These are phyloP conservation scores for Xanthoparmelia taractica DNA, from an alignment of 495 filamentous ascomycete genomes.

Conservation along the genomic window DNA sequence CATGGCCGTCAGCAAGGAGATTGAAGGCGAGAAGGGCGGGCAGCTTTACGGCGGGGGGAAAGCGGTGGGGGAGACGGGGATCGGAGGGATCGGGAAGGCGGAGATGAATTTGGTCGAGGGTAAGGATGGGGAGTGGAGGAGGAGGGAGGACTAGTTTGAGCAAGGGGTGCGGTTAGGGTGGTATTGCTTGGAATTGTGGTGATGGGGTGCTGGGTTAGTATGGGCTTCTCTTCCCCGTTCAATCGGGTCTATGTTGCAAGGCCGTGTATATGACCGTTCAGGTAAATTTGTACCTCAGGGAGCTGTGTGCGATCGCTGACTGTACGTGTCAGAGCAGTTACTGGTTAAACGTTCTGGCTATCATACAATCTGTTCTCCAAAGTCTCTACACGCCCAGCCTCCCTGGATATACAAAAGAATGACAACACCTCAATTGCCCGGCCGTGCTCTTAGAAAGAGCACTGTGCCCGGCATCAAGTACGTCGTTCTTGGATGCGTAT, in stretches of 20 bases:
- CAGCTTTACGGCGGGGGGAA: conserved; percentile 77
- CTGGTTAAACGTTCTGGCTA: background rate
- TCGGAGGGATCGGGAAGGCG: conserved; percentile 34
- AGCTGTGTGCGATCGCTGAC: background rate
- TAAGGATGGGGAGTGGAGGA: conserved; percentile 22
- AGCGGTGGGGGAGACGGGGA: conserved; percentile 52
- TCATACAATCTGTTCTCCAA: background rate
- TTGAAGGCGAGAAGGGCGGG: conserved; percentile 44
- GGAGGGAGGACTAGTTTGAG: conserved; percentile 9
- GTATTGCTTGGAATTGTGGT: background rate
- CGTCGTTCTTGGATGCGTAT: background rate
- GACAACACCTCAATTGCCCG: background rate
- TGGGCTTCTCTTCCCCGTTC: background rate
- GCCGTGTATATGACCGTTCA: background rate
- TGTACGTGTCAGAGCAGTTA: background rate
- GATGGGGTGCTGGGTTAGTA: background rate
- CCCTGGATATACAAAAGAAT: background rate
- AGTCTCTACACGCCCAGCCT: background rate
- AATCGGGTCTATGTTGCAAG: background rate
- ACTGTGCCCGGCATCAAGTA: background rate
- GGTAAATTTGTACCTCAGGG: background rate
- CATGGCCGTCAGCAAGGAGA: conserved; percentile 56
- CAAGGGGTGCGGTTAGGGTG: background rate
- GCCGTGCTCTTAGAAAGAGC: background rate
- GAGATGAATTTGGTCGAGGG: conserved; percentile 23